Conservation (phyloP, 169 alveolate species). For the Cryptosporidium sp. region DNA sequence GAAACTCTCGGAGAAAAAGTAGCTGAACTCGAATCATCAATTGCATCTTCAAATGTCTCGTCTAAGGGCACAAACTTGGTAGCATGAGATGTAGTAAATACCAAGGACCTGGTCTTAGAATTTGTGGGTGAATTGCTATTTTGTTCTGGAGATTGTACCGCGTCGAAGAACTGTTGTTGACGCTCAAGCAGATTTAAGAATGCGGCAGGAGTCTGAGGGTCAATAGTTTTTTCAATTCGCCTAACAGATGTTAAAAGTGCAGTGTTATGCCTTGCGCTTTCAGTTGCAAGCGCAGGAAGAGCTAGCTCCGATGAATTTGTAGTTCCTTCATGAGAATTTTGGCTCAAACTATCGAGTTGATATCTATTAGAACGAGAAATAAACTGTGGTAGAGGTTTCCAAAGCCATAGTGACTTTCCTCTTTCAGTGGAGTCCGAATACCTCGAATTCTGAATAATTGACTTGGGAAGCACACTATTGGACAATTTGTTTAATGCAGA, state of each 20-base stretch:
- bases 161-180: slow-evolving; percentile 71
- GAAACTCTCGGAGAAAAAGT: slow-evolving; percentile 29
- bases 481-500: slow-evolving; percentile 8
- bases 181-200: slow-evolving; percentile 55
- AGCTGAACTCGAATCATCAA: slow-evolving; percentile 58
- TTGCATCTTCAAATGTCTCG: slow-evolving; percentile 68
- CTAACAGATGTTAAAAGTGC: slow-evolving; percentile 53
- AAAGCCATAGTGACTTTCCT: slow-evolving; percentile 62
- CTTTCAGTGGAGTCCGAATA: slow-evolving; percentile 52
- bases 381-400: slow-evolving; percentile 72
- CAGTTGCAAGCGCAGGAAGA: slow-evolving; percentile 71
- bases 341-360: slow-evolving; percentile 15
- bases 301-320: slow-evolving; percentile 35
- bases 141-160: slow-evolving; percentile 61
- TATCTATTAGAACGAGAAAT: slow-evolving; percentile 52
- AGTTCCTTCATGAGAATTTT: not conserved
- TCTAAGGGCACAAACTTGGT: slow-evolving; percentile 40
- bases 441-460: not conserved
- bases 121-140: slow-evolving; percentile 25
- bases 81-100: slow-evolving; percentile 44
- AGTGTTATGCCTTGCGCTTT: slow-evolving; percentile 60
- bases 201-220: slow-evolving; percentile 71
- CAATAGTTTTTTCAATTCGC: slow-evolving; percentile 32
- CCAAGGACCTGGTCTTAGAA: slow-evolving; percentile 28
- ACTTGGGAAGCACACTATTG: not conserved